Conservation (phyloP, 805 yeast species). For the Lipomyces mesembrius region DNA sequence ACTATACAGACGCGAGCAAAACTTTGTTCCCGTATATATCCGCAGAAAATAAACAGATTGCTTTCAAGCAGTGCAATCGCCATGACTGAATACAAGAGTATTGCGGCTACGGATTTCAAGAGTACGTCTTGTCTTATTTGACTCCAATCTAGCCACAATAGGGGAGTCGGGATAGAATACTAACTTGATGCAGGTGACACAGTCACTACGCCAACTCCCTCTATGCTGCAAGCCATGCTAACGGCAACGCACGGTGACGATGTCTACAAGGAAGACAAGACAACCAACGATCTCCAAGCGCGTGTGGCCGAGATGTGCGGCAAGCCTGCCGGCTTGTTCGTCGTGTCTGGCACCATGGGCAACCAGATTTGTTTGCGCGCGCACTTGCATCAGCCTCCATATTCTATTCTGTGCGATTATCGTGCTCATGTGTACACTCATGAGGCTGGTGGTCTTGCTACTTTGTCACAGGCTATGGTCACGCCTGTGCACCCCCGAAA, state of each 20-base stretch:
- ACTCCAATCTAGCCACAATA: neutral
- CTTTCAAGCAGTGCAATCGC: neutral
- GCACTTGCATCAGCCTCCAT: constrained; percentile 79
- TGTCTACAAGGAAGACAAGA: constrained; percentile 82
- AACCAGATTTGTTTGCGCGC: constrained; percentile 85
- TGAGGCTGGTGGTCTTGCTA: constrained; percentile 92
- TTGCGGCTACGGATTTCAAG: constrained; percentile 34
- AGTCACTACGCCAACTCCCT: constrained; percentile 81
- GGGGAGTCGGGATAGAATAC: neutral
- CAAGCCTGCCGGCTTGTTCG: constrained; percentile 77
- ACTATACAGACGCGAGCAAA: neutral
- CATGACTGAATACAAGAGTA: constrained; percentile 25
- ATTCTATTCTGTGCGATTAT: constrained; percentile 82
- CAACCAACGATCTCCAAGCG: constrained; percentile 66
- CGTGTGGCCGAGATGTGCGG: constrained; percentile 73
- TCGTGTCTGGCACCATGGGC: constrained; percentile 88
- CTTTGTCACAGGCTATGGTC: constrained; percentile 90
- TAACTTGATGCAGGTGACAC: constrained; percentile 58
- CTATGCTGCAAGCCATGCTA: constrained; percentile 67
- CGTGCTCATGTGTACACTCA: constrained; percentile 80
- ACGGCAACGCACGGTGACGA: constrained; percentile 77
- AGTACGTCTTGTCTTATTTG: constrained; percentile 12
- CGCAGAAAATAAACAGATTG: neutral
- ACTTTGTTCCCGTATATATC: neutral
- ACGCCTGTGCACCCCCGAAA: constrained; percentile 78